phyloP scores from a whole-genome alignment of 768 basidiomycete species.

The Mrakia frigida region DNA sequence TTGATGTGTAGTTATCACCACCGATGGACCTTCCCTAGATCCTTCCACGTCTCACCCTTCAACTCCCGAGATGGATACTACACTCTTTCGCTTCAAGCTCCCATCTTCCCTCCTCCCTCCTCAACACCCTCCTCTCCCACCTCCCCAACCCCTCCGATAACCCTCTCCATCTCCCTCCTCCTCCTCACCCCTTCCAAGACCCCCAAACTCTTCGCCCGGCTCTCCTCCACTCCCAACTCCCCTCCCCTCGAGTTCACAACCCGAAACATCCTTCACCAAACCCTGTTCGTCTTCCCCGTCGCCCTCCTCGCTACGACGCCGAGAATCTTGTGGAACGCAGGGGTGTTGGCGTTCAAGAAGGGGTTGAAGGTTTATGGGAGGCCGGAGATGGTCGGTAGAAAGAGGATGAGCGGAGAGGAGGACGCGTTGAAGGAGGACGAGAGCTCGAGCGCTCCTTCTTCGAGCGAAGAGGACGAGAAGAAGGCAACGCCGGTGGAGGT shows the following conservation, averaged over 20 bases:
- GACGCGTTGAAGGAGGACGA: too few species aligned
- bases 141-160: neutral
- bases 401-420: neutral
- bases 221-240: slow-evolving; percentile 42
- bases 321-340: slow-evolving; percentile 51
- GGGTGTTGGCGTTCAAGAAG: slow-evolving; percentile 12
- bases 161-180: slow-evolving; percentile 35
- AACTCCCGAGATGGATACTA: slow-evolving; percentile 66
- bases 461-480: neutral
- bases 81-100: slow-evolving; percentile 54
- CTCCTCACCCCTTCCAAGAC: slow-evolving; percentile 42
- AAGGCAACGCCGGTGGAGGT: too few species aligned
- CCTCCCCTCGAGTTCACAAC: slow-evolving; percentile 48
- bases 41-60: slow-evolving; percentile 73
- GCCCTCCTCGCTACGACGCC: slow-evolving; percentile 55
- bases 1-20: slow-evolving; percentile 52
- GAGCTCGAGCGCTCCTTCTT: neutral
- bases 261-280: slow-evolving; percentile 43
- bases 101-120: slow-evolving; percentile 45
- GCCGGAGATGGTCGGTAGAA: slow-evolving; percentile 9
- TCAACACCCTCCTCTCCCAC: neutral
- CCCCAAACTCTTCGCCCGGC: slow-evolving; percentile 56
- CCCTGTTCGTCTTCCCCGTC: slow-evolving; percentile 52
- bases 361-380: slow-evolving; percentile 13
- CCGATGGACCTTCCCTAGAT: slow-evolving; percentile 62